Evolutionary conservation across 1,284 basidiomycete genomes (phyloP), one percentile per base, ranked within the genome.

Genomic region (Ceratobasidium sp.): DNA sequence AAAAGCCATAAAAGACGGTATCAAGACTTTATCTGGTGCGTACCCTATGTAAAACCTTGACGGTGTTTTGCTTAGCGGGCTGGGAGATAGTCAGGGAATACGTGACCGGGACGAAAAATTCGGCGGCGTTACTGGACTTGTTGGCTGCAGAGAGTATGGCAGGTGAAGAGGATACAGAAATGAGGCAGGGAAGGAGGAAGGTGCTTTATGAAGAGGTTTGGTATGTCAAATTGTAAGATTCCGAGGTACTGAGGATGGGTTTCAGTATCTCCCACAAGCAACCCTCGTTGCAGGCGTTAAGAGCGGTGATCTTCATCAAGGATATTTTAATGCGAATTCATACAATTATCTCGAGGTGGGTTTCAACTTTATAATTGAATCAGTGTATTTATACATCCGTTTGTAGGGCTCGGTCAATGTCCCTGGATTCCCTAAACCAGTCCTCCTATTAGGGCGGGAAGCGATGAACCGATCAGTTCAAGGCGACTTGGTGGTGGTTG

Each of bases 401-500:
- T n/a, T n/a, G n/a, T 68, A 93, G 87, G 96, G 93, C 1, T 91
- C 83, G 52, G 95, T 98, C 16, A 83, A 85, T 3, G 88, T 90
- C 0, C 84, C 87, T 1, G 84, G 83, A 0, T 89, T 91, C 72
- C 80, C 82, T 16, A 93, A 91, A 74, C 89, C 93, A 0, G 83
- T 99, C 9, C 81, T 99, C 7, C 82, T 99, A 1, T 84, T 93
- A 21, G 95, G 96, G 0, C 83, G 95, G 29, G 89, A 96, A 77
- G 87, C 93, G 69, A 98, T 98, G 91, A 99, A 99, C 77, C 87
- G 97, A 27, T 87, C 95, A 0, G 90, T 98, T 2, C 87, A 98
- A 68, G 95, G 97, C 0, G 97, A 99, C 75, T 79, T 97, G 16
- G 95, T 99, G 0, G 93, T 89, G 0, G 88, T 99, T 0, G 89